These are phyloP conservation scores for Phytophthora sp. DNA, from an alignment of 352 stramenopile species.

Conservation along the genomic window DNA sequence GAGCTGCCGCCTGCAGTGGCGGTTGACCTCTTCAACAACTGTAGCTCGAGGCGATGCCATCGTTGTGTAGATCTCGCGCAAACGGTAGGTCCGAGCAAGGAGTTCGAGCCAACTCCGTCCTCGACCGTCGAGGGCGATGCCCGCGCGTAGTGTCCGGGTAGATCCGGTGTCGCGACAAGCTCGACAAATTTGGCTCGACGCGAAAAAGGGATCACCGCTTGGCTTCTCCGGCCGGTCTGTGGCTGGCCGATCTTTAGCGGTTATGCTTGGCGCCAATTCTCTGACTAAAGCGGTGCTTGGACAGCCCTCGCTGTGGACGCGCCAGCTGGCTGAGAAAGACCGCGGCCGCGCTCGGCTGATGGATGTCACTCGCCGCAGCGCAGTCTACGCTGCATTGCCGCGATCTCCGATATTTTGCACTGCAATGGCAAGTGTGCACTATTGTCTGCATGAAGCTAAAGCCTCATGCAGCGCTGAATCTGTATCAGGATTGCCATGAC, in stretches of 20 bases:
- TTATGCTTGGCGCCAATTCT: neutral
- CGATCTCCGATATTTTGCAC: neutral
- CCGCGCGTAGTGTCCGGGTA: neutral
- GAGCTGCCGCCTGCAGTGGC: no score
- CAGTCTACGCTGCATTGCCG: neutral
- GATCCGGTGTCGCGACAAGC: slow-evolving; percentile 29
- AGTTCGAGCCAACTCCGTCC: slow-evolving; percentile 14
- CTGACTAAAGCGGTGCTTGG: slow-evolving; percentile 20
- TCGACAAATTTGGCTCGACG: slow-evolving; percentile 21
- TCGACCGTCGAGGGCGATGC: neutral
- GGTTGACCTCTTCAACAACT: no score
- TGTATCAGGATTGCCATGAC: no score
- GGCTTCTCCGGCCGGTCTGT: neutral
- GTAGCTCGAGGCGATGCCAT: no score
- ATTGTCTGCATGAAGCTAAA: no score
- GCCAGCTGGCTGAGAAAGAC: slow-evolving; percentile 35
- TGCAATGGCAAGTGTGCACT: no score
- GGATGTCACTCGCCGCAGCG: slow-evolving; percentile 9
- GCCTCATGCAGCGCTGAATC: no score
- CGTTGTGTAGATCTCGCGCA: no score
- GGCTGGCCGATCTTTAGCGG: slow-evolving; percentile 9
- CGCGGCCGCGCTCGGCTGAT: slow-evolving; percentile 5
- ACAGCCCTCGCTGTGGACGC: slow-evolving; percentile 8
- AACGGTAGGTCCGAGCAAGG: no score
- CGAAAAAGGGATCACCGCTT: slow-evolving; percentile 20